Percentiles rank a stretch among this genome's conserved stretches.
Evolutionary conservation across 169 alveolate species (phyloP).

Genomic region (Cryptosporidium xiaoi): DNA sequence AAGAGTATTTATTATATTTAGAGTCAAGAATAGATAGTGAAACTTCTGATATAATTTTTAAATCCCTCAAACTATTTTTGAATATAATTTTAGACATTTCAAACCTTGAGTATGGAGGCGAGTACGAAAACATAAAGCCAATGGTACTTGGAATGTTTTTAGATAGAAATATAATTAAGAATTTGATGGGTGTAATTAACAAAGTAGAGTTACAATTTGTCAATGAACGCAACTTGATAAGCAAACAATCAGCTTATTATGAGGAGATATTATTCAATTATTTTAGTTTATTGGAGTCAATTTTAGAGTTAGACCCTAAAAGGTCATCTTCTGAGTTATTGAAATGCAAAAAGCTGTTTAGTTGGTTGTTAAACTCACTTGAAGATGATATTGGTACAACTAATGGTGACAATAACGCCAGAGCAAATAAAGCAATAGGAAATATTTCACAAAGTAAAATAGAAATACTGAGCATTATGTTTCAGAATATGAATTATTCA

Average conservation of each 20-base stretch:
- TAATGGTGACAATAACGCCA: too few species aligned
- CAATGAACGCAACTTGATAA: too few species aligned
- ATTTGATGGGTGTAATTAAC: too few species aligned
- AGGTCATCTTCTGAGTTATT: slow-evolving; percentile 1
- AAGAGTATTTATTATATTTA: too few species aligned
- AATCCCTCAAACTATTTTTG: slow-evolving; percentile 8
- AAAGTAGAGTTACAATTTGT: too few species aligned
- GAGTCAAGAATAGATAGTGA: too few species aligned
- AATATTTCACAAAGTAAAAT: slow-evolving; percentile 2
- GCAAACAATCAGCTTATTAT: too few species aligned
- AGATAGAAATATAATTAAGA: too few species aligned
- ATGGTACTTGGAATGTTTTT: not conserved
- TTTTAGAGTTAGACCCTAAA: slow-evolving; percentile 45
- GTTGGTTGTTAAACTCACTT: slow-evolving; percentile 10
- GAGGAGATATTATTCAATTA: not conserved
- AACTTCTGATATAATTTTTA: not conserved
- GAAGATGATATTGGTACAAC: not conserved
- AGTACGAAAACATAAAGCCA: not conserved
- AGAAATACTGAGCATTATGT: slow-evolving; percentile 48
- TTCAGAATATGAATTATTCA: slow-evolving; percentile 18
- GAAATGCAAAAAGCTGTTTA: slow-evolving; percentile 2
- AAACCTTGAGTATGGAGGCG: not conserved
- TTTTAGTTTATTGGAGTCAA: slow-evolving; percentile 32
- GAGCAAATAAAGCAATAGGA: not conserved
- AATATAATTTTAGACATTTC: slow-evolving; percentile 56